phyloP scores from a whole-genome alignment of 805 yeast species.

The Zygosaccharomyces lentus region DNA sequence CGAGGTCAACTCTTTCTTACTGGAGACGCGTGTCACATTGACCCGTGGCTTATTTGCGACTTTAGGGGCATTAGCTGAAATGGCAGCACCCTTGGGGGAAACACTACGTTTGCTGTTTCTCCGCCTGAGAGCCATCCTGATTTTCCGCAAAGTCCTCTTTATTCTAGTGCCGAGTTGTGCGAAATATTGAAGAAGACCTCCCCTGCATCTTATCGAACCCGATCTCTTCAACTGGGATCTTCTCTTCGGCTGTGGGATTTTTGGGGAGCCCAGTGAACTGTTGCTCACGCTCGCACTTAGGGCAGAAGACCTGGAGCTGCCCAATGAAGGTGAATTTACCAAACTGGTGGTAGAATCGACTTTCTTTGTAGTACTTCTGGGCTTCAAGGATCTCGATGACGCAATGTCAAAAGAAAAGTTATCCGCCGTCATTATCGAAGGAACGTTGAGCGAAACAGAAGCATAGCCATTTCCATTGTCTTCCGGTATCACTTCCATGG shows the following conservation, averaged over 20 bases:
- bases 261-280: slow-evolving; percentile 3
- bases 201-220: slow-evolving; percentile 35
- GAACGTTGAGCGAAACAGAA: slow-evolving; percentile 17
- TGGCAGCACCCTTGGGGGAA: not conserved
- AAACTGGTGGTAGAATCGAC: slow-evolving; percentile 9
- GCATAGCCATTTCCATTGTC: slow-evolving; percentile 9
- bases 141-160: slow-evolving; percentile 1
- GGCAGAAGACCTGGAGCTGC: slow-evolving; percentile 3
- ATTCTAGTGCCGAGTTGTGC: not conserved
- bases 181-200: slow-evolving; percentile 15
- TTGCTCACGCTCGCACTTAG: not conserved
- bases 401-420: slow-evolving; percentile 29
- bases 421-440: slow-evolving; percentile 30
- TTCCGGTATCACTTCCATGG: slow-evolving; percentile 23
- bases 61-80: not conserved
- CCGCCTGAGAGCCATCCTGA: slow-evolving; percentile 1
- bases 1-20: slow-evolving; percentile 18
- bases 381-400: slow-evolving; percentile 13
- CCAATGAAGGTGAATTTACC: slow-evolving; percentile 7
- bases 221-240: slow-evolving; percentile 34
- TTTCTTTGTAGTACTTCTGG: slow-evolving; percentile 4
- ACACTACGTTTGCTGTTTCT: not conserved
- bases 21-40: slow-evolving; percentile 9
- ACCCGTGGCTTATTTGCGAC: slow-evolving; percentile 1
- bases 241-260: slow-evolving; percentile 21